These are phyloP conservation scores for Cucurbita maxima DNA, from an alignment of 306 rosid species.

Conservation along the genomic window DNA sequence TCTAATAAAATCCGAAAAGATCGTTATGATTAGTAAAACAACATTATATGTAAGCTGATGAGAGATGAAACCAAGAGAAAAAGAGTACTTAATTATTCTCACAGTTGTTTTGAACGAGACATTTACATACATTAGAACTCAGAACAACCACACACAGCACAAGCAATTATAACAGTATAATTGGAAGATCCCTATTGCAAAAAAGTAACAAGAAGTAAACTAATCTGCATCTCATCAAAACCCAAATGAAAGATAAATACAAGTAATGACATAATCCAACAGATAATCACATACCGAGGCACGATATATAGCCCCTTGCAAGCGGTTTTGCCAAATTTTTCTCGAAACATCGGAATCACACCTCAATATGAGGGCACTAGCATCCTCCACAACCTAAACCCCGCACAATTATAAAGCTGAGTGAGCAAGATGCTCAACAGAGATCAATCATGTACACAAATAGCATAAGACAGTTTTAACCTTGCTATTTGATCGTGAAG, in stretches of 20 bases:
- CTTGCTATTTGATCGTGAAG: constrained; percentile 44
- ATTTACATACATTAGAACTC: too few species aligned
- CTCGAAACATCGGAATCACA: constrained; percentile 65
- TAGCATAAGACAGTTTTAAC: constrained; percentile 20
- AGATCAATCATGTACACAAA: not conserved
- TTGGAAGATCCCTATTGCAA: too few species aligned
- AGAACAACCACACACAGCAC: too few species aligned
- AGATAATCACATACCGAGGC: constrained; percentile 44
- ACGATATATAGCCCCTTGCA: constrained; percentile 82
- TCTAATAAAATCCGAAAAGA: too few species aligned
- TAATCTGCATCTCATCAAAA: not conserved
- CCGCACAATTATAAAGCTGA: not conserved
- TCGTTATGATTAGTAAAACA: too few species aligned
- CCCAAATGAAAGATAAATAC: not conserved
- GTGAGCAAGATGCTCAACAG: not conserved
- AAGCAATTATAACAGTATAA: too few species aligned
- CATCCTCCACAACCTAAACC: constrained; percentile 76
- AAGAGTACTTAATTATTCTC: too few species aligned
- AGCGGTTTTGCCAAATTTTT: constrained; percentile 68
- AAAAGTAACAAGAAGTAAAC: too few species aligned
- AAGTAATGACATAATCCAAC: not conserved
- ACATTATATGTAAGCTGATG: too few species aligned
- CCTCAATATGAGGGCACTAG: constrained; percentile 58
- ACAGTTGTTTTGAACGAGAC: too few species aligned
- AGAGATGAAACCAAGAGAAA: too few species aligned